Evolutionary conservation across 2,329 filamentous ascomycete species (phyloP), one percentile per base, ranked within the genome.

Genomic region (Aspergillus melleus): DNA sequence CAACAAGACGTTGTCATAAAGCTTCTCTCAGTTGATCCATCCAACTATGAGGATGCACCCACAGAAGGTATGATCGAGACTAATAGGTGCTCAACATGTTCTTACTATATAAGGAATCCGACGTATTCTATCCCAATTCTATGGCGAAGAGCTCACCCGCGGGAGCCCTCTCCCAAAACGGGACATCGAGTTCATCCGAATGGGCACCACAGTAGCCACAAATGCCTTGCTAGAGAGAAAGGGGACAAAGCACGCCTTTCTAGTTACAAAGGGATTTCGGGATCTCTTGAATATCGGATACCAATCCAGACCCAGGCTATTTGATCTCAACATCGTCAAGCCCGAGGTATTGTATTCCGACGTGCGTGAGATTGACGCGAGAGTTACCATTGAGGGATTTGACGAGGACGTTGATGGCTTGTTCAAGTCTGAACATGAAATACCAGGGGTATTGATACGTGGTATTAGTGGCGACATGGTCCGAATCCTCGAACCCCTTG

Each of bases 121-220:
- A 59, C 29, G 58, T 19, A 30, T 55, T 20, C 24, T 52, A n/a
- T 20, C 49, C 30, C 3, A 58, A 42, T 62, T 61, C 26, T 55
- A 60, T 19, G 63, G 65, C 10, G 30, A 55, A 32, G 52, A 61
- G 20, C 59, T 65, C 26, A 61, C 67, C 2, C 61, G 67, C 30
- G 55, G 61, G 20, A 59, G 54, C 9, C 62, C 60, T 30, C 52
- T 68, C 24, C 58, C 62, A 52, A 60, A 66, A 58, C 49, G 52
- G 12, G 49, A 52, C 14, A 56, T 68, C 6, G 65, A 65, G 14
- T 65, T 59, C 2, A 95, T 96, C 72, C 88, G 92, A 56, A 96
- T 96, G 91, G 92, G 92, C 49, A 96, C 92, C 3, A 96, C 92
- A 0, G 91, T 96, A 12, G 92, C 91, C 8, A 96, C 92, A 1